Percentiles rank a stretch among this genome's conserved stretches.
Evolutionary conservation across 164 flowering plant genomes (phyloP).

Genomic region (Pachysandra terminalis): DNA sequence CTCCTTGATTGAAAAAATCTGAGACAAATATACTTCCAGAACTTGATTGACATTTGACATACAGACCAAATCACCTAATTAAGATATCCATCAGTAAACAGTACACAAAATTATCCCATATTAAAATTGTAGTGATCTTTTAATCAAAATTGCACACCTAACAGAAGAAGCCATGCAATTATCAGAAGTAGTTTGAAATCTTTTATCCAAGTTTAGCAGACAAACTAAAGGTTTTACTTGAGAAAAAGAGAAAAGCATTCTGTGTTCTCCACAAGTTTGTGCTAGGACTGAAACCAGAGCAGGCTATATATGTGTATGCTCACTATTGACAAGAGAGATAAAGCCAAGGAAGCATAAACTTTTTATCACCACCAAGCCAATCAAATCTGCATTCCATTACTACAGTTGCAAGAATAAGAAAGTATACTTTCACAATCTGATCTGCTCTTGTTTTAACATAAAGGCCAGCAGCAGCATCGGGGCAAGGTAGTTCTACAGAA

Average conservation of each 20-base stretch:
- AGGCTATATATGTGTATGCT: not conserved
- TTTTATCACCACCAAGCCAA: too few relatives aligned
- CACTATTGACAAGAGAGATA: not conserved
- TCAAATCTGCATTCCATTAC: not conserved
- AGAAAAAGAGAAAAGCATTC: not conserved
- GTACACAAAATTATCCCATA: too few relatives aligned
- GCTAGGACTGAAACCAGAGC: not conserved
- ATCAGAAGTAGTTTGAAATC: not conserved
- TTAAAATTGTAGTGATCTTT: not conserved
- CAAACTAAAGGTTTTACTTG: not conserved
- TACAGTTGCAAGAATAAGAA: conserved; percentile 17
- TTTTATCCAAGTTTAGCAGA: not conserved
- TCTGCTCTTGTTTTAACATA: conserved; percentile 66
- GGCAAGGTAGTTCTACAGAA: conserved; percentile 65
- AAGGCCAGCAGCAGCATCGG: conserved; percentile 85
- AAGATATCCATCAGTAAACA: too few relatives aligned
- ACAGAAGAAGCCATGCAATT: too few relatives aligned
- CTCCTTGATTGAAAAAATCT: too few relatives aligned
- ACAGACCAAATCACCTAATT: too few relatives aligned
- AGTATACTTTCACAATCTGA: conserved; percentile 77
- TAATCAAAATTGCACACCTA: not conserved
- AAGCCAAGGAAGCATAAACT: too few relatives aligned
- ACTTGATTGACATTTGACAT: too few relatives aligned
- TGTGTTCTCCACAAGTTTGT: not conserved
- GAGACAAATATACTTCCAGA: too few relatives aligned